Evolutionary conservation across 352 stramenopile species (phyloP), one percentile per base, ranked within the genome.

Genomic region (Phytophthora capsici): DNA sequence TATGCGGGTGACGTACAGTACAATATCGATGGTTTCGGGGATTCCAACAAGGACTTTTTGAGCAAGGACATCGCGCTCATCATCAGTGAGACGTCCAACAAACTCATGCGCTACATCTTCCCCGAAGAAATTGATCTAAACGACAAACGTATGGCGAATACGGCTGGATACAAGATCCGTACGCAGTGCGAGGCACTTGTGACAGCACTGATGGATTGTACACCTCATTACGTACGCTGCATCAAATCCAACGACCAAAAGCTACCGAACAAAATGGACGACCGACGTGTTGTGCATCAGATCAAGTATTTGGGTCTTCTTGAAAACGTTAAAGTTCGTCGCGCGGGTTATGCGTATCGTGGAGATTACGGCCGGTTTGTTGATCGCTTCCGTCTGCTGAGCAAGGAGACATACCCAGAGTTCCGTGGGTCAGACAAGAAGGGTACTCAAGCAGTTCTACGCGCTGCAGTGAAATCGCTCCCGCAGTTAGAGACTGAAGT

Each of bases 171-270:
- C 51, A 90, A 90, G 45, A 96, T 96, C 32, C 82, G 88, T 23
- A 95, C 86, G 9, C 90, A 98, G 47, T 96, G 90, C 38, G 81
- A 94, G 52, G 88, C 86, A 25, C 85, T 98, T 30, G 90, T 98
- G 19, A 84, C 77, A 0, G 85, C 83, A 9, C 64, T 98, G 22
- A 95, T 96, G 84, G 84, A 95, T 56, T 97, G 91, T 68, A 93
- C 91, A 20, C 91, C 90, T 60, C 88, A 96, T 53, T 97, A 97
- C 46, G 89, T 97, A 46, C 88, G 90, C n/a, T 96, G 88, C 56
- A 96, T 97, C 57, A 97, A 97, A 66, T 93, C 87, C 4, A 97
- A 97, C 57, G 91, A 97, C 61, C 78, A 95, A 40, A 97, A 97
- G 46, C 78, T 90, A 36, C 51, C 89, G 5, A 90, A 94, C 63